Evolutionary conservation across 352 stramenopile genomes (phyloP).

Genomic region (Elongisporangium undulatum): DNA sequence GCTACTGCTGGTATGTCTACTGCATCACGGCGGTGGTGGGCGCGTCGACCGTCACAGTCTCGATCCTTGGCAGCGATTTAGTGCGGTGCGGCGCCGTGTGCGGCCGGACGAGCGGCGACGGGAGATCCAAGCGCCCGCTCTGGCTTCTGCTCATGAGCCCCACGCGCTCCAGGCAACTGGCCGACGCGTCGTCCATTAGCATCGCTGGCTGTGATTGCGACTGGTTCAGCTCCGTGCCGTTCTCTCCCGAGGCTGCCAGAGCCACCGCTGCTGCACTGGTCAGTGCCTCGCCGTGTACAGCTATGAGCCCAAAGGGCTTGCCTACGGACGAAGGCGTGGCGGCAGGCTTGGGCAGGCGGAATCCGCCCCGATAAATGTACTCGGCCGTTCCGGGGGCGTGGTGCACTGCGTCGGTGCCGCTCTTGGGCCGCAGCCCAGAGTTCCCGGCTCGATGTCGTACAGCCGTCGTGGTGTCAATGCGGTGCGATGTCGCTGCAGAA

Average conservation of each 20-base stretch:
- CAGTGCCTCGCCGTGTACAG: background rate
- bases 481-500: constrained; percentile 16
- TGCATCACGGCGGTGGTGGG: background rate
- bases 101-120: constrained; percentile 17
- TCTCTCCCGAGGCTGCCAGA: background rate
- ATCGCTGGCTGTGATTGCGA: background rate
- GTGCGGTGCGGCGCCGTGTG: constrained; percentile 45
- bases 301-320: background rate
- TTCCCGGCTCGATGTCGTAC: constrained; percentile 39
- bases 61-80: constrained; percentile 44
- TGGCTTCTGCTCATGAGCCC: constrained; percentile 32
- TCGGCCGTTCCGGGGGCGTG: constrained; percentile 36
- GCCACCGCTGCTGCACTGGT: constrained; percentile 14
- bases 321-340: constrained; percentile 2
- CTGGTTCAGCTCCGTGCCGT: background rate
- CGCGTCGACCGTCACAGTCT: constrained; percentile 2
- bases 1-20: background rate
- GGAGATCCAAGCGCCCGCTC: background rate
- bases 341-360: constrained; percentile 37
- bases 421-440: constrained; percentile 24
- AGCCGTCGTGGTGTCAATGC: constrained; percentile 47
- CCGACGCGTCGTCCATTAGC: constrained; percentile 23
- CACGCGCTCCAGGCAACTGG: constrained; percentile 30
- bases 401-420: constrained; percentile 23
- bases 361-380: constrained; percentile 56